These are phyloP conservation scores for Inga leiocalycina DNA, from an alignment of 306 rosid species.

Conservation along the genomic window DNA sequence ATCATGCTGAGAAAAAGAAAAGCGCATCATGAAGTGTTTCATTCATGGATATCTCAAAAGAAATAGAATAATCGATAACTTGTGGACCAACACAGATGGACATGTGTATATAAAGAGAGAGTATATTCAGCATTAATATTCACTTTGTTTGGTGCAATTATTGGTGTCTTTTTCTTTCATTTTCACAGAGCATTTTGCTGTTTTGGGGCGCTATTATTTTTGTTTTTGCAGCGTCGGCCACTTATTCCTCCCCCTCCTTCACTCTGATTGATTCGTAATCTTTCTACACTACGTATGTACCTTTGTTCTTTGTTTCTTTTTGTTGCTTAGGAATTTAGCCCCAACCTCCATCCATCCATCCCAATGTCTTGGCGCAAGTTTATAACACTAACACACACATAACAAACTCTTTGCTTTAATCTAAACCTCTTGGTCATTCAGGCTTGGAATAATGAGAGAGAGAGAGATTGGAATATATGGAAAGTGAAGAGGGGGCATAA, in stretches of 20 bases:
- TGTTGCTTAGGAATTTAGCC: background rate
- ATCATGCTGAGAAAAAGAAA: background rate
- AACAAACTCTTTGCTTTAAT: background rate
- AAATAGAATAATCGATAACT: background rate
- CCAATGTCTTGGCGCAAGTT: background rate
- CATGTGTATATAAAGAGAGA: background rate
- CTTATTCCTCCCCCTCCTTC: constrained; percentile 10
- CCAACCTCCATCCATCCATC: background rate
- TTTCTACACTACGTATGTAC: background rate
- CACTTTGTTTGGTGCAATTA: constrained; percentile 38
- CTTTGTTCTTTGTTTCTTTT: background rate
- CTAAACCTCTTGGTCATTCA: background rate
- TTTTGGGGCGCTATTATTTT: constrained; percentile 25
- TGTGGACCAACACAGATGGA: constrained; percentile 34
- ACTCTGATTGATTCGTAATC: too few species aligned
- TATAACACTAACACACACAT: too few species aligned
- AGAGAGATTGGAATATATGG: background rate
- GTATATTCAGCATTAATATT: constrained; percentile 30
- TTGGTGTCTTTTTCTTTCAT: constrained; percentile 1
- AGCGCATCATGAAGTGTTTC: constrained; percentile 4
- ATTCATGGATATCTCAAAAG: constrained; percentile 32
- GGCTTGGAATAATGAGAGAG: background rate
- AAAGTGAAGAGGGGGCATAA: background rate
- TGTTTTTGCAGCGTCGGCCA: constrained; percentile 8
- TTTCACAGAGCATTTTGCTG: constrained; percentile 18